Evolutionary conservation across 305 asterid species (phyloP).

Genomic region (Fraxinus sp.): DNA sequence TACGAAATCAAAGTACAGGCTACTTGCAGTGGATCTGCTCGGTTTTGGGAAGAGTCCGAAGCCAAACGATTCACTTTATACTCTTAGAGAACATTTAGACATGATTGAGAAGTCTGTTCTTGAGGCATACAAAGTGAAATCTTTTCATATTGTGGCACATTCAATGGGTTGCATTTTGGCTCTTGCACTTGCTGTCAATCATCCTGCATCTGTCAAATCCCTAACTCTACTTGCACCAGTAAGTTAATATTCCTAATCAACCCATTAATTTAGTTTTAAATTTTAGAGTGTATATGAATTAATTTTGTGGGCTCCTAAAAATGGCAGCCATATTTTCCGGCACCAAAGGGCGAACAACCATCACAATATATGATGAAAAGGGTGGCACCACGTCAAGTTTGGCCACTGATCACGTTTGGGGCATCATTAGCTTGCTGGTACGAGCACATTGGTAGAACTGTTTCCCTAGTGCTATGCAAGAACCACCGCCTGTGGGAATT

Average conservation of each 20-base stretch:
- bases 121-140: constrained; percentile 58
- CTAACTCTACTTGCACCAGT: constrained; percentile 88
- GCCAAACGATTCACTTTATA: constrained; percentile 43
- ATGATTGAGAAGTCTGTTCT: constrained; percentile 81
- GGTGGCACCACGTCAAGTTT: background rate
- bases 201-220: constrained; percentile 65
- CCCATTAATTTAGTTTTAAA: background rate
- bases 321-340: background rate
- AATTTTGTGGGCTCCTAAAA: background rate
- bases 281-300: background rate
- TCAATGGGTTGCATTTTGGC: constrained; percentile 93
- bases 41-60: constrained; percentile 94
- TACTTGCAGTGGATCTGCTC: constrained; percentile 78
- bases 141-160: constrained; percentile 92
- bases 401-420: background rate
- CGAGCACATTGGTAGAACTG: background rate
- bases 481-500: background rate
- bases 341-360: background rate
- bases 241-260: constrained; percentile 22
- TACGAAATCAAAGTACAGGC: constrained; percentile 65
- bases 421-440: background rate
- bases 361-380: background rate
- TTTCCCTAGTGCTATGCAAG: background rate
- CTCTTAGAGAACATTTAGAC: constrained; percentile 55
- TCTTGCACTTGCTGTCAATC: constrained; percentile 80